These are phyloP conservation scores for Pseudogymnoascus sp. DNA, from an alignment of 2,329 filamentous ascomycete genomes.

Conservation along the genomic window DNA sequence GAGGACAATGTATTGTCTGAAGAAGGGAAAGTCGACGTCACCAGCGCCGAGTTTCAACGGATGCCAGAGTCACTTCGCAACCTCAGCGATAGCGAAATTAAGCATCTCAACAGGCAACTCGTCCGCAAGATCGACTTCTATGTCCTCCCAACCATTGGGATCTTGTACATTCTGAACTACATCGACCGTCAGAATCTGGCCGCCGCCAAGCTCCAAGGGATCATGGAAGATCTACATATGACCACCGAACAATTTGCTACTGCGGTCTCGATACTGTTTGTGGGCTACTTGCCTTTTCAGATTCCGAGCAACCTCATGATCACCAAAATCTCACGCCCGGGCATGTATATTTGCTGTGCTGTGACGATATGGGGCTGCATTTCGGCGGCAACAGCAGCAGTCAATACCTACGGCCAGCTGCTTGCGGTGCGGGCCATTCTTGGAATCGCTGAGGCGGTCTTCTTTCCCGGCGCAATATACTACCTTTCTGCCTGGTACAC, in stretches of 20 bases:
- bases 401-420: slow-evolving; percentile 27
- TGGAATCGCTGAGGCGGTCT: slow-evolving; percentile 14
- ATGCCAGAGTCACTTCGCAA: slow-evolving; percentile 21
- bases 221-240: slow-evolving; percentile 33
- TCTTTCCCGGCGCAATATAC: slow-evolving; percentile 30
- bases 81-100: slow-evolving; percentile 20
- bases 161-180: slow-evolving; percentile 35
- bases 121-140: slow-evolving; percentile 25
- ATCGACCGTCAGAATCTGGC: slow-evolving; percentile 32
- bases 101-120: slow-evolving; percentile 18
- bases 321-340: slow-evolving; percentile 18
- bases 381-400: slow-evolving; percentile 29
- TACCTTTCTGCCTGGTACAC: slow-evolving; percentile 33
- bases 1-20: background rate
- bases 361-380: slow-evolving; percentile 27
- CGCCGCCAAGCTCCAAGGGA: slow-evolving; percentile 32
- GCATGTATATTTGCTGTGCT: slow-evolving; percentile 24
- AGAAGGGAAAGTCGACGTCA: background rate
- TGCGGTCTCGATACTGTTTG: slow-evolving; percentile 36
- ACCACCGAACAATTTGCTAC: slow-evolving; percentile 31
- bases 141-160: slow-evolving; percentile 27
- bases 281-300: slow-evolving; percentile 37
- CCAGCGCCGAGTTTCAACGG: slow-evolving; percentile 1
- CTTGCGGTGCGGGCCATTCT: slow-evolving; percentile 31
- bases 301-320: slow-evolving; percentile 26